These are phyloP conservation scores for Penicillium angulare DNA, from an alignment of 495 filamentous ascomycete genomes.

Conservation along the genomic window DNA sequence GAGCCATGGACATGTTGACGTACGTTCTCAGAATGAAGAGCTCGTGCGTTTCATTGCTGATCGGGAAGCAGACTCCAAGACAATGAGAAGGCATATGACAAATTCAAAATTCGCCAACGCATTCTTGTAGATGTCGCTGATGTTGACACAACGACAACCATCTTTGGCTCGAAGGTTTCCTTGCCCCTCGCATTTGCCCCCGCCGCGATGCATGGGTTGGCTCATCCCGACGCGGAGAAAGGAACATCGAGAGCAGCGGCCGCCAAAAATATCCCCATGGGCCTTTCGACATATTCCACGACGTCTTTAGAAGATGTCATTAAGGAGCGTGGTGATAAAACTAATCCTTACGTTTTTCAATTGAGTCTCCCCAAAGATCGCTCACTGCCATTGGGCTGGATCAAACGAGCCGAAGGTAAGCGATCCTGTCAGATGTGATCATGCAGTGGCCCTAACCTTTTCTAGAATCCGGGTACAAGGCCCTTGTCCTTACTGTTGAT, in stretches of 20 bases:
- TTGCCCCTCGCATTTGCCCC: neutral
- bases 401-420: neutral
- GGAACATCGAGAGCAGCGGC: neutral
- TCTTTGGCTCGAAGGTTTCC: neutral
- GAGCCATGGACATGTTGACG: no score
- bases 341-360: neutral
- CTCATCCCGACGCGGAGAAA: neutral
- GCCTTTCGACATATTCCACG: neutral
- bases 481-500: neutral
- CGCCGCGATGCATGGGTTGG: neutral
- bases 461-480: neutral
- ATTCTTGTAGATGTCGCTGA: neutral
- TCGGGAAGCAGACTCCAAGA: no score
- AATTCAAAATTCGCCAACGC: neutral
- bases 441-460: neutral
- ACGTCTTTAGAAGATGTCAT: neutral
- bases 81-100: neutral
- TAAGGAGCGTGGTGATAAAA: neutral
- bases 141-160: neutral
- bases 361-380: neutral
- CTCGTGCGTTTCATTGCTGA: no score
- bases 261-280: neutral
- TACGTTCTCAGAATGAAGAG: no score
- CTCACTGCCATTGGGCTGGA: neutral
- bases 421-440: neutral